Percentiles rank a stretch among this genome's conserved stretches.
phyloP scores from a whole-genome alignment of 495 filamentous ascomycete genomes.

The Hypoxylon fuscum region DNA sequence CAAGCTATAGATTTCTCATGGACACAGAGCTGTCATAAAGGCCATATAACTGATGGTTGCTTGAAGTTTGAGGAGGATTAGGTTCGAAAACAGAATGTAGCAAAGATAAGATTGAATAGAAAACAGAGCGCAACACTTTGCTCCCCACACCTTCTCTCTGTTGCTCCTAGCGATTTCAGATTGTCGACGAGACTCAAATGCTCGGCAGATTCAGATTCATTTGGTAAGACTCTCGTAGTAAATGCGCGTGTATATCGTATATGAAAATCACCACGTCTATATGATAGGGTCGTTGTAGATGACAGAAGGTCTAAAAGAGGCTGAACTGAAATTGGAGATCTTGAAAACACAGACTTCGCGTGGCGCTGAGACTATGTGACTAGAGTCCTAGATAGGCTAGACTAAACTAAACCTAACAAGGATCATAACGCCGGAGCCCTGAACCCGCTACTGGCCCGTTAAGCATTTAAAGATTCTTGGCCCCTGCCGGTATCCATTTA shows the following conservation, averaged over 20 bases:
- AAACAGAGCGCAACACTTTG: constrained; percentile 11
- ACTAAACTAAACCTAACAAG: constrained; percentile 22
- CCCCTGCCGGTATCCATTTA: constrained; percentile 18
- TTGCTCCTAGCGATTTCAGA: too few relatives aligned
- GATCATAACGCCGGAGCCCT: constrained; percentile 27
- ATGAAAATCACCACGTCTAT: constrained; percentile 5
- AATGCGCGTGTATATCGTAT: constrained; percentile 9
- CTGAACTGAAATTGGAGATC: constrained; percentile 43
- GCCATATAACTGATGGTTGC: constrained; percentile 6
- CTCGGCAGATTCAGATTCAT: too few relatives aligned
- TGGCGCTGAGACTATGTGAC: constrained; percentile 29
- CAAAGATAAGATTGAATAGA: constrained; percentile 5
- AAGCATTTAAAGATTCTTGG: constrained; percentile 27
- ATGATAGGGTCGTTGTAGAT: constrained; percentile 26
- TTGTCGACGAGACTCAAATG: too few relatives aligned
- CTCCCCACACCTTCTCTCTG: not conserved
- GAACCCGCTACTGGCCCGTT: constrained; percentile 21
- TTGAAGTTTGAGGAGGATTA: not conserved
- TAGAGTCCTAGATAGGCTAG: constrained; percentile 29
- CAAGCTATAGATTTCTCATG: constrained; percentile 32
- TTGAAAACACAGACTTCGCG: constrained; percentile 43
- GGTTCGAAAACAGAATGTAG: constrained; percentile 11
- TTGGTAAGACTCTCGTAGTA: not conserved
- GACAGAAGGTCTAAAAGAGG: constrained; percentile 36
- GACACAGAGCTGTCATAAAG: constrained; percentile 1